Conservation (phyloP, 225 moss, liverwort and hornwort genomes). For the Takakia lepidozioides region DNA sequence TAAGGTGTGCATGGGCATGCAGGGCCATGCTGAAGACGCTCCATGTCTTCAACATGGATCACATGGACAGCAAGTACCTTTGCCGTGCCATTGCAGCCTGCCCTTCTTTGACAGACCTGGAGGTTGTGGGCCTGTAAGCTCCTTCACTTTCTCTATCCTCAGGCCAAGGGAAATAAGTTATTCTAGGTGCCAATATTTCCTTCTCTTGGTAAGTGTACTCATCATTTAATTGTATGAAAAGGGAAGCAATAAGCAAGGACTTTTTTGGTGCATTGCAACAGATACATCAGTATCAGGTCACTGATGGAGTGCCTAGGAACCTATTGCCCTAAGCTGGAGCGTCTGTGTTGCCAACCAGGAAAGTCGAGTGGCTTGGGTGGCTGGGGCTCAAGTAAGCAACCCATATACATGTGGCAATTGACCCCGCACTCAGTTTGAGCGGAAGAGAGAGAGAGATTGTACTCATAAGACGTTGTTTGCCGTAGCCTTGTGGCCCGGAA, state of each 20-base stretch:
- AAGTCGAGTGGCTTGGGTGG: conserved; percentile 19
- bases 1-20: too few relatives aligned
- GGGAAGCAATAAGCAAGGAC: too few relatives aligned
- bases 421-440: too few relatives aligned
- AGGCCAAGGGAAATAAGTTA: too few relatives aligned
- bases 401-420: not conserved
- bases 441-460: too few relatives aligned
- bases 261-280: too few relatives aligned
- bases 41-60: conserved; percentile 43
- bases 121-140: conserved; percentile 52
- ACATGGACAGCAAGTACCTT: conserved; percentile 38
- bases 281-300: conserved; percentile 29
- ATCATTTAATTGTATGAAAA: too few relatives aligned
- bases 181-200: too few relatives aligned
- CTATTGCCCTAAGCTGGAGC: conserved; percentile 35
- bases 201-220: too few relatives aligned
- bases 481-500: too few relatives aligned
- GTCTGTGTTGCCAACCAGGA: conserved; percentile 44
- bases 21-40: conserved; percentile 35
- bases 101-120: conserved; percentile 37
- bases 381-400: conserved; percentile 40
- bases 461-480: too few relatives aligned
- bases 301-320: conserved; percentile 42
- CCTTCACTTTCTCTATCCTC: too few relatives aligned
- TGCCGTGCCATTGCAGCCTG: conserved; percentile 35